Base-by-base conservation (phyloP, 306 rosid genomes). In the Cotoneaster glaucophyllus region DNA sequence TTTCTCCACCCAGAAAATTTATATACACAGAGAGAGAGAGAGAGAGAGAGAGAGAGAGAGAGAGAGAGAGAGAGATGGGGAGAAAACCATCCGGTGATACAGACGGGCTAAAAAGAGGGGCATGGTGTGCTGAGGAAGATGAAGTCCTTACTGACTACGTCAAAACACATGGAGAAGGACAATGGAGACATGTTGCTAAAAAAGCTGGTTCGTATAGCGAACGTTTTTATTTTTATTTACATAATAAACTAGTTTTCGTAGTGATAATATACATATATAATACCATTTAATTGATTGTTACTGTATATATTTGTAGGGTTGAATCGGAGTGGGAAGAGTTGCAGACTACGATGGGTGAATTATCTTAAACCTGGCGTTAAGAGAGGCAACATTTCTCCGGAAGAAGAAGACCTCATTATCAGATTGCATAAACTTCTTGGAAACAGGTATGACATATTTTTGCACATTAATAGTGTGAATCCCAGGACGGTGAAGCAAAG, bases 351-450 rank as follows among this genome's bases (percentile, higher is more conserved):
- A 3, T 81, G 84, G 84, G 26, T 77, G 81, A 81, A 81, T 64
- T 77, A 81, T 69, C 84, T 81, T 4, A 56, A 74, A 37, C 84
- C 84, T 7, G 74, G 72, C 34, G 72, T 81, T 28, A 81, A 77
- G 63, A 81, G 78, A 81, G 81, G 81, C 1, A 77, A 76, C 74
- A 65, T 81, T 56, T 81, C 81, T 2, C 43, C 24, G 1, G 84
- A 81, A 32, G 84, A 81, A 72, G 84, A 81, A 37, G 84, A 81
- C 21, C 84, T 81, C n/a, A 81, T 81, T n/a, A 19, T 81, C 44
- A 71, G 78, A 54, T 67, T 82, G 25, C 85, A 82, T 22, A 78
- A 68, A 56, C 79, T 78, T 69, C 61, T 82, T 54, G 82, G 85
- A 41, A 82, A 82, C 75, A 73, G 79, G 82, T 77, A 66, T n/a